Conservation (phyloP, 1,284 basidiomycete species). For the Trichosporon sp. region DNA sequence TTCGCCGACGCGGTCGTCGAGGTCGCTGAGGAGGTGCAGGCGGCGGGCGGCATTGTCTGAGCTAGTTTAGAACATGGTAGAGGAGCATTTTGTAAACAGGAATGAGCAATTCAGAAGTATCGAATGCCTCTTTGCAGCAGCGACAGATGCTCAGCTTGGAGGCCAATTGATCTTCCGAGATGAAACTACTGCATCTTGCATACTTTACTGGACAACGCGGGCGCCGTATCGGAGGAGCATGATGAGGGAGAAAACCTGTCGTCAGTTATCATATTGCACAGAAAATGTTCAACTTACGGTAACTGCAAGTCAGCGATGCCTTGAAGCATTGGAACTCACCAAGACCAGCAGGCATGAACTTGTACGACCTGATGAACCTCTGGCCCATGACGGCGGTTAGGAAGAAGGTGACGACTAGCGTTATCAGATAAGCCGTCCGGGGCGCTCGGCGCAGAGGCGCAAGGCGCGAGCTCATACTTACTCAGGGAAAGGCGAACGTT, state of each 20-base stretch:
- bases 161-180: background rate
- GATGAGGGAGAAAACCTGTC: constrained; percentile 13
- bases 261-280: background rate
- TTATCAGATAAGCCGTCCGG: background rate
- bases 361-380: constrained; percentile 29
- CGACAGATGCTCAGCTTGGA: too few relatives aligned
- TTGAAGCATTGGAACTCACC: constrained; percentile 21
- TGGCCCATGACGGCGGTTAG: constrained; percentile 31
- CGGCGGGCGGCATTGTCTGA: background rate
- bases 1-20: constrained; percentile 6
- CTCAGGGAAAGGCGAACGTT: constrained; percentile 30
- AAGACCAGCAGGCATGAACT: constrained; percentile 44
- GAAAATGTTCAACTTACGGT: background rate
- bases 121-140: too few relatives aligned
- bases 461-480: too few relatives aligned
- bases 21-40: background rate
- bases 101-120: too few relatives aligned
- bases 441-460: background rate
- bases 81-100: too few relatives aligned
- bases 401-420: constrained; percentile 21
- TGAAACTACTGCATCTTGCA: background rate
- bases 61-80: too few relatives aligned
- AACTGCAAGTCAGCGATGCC: constrained; percentile 7
- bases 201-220: constrained; percentile 8
- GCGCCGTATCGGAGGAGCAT: constrained; percentile 14